Conservation (phyloP, 306 rosid species). For the Lathyrus sativus region DNA sequence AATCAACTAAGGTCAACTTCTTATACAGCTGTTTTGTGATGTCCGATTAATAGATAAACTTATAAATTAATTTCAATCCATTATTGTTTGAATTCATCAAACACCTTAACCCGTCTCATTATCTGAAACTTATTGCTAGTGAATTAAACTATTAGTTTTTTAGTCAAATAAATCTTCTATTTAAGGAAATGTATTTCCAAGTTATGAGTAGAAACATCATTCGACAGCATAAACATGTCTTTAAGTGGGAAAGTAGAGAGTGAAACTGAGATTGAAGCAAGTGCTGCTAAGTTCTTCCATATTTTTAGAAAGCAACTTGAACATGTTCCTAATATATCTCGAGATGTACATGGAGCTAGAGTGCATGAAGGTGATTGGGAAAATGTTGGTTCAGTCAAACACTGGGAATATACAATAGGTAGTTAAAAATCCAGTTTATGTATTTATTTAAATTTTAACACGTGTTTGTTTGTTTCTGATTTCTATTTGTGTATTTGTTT, state of each 20-base stretch:
- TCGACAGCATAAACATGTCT: conserved; percentile 26
- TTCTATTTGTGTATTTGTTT: background rate
- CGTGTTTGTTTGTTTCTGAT: background rate
- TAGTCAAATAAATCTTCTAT: background rate
- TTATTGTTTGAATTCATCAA: background rate
- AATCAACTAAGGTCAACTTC: background rate
- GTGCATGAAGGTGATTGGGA: conserved; percentile 59
- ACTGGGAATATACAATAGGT: conserved; percentile 45
- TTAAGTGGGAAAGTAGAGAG: conserved; percentile 38
- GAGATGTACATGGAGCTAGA: too few species aligned
- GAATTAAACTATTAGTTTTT: background rate
- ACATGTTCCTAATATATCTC: too few species aligned
- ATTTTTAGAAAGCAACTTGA: conserved; percentile 14
- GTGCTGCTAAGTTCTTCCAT: conserved; percentile 37
- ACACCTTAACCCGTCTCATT: background rate
- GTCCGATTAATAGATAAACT: background rate
- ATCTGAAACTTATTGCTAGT: background rate
- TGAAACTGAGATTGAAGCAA: conserved; percentile 34
- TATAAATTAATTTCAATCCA: background rate
- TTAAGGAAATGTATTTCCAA: background rate
- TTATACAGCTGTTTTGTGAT: background rate
- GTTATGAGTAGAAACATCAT: background rate
- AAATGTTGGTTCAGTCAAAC: conserved; percentile 48
- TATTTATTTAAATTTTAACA: background rate
- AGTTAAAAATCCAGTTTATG: too few species aligned